Evolutionary conservation across 352 stramenopile genomes (phyloP).

Genomic region (Pythium folliculosum): DNA sequence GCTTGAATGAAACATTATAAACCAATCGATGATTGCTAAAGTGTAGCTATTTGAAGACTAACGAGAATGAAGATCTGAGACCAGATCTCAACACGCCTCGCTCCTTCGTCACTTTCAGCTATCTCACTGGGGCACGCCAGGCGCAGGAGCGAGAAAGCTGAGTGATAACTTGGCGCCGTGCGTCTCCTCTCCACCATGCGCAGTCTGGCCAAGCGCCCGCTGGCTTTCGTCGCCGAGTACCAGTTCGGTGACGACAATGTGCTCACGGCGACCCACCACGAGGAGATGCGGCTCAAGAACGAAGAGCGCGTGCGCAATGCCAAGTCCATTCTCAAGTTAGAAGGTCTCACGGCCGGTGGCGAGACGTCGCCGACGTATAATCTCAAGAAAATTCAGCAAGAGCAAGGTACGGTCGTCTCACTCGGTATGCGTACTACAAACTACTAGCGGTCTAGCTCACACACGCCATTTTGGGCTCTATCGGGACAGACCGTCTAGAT

Average conservation of each 20-base stretch:
- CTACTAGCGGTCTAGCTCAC: too few relatives aligned
- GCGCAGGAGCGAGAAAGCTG: too few relatives aligned
- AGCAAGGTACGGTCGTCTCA: slow-evolving; percentile 40
- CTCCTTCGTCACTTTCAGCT: too few relatives aligned
- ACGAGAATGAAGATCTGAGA: background rate
- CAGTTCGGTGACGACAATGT: slow-evolving; percentile 66
- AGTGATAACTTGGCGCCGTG: background rate
- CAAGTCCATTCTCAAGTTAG: slow-evolving; percentile 39
- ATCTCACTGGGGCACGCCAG: too few relatives aligned
- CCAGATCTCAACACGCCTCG: background rate
- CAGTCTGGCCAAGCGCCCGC: slow-evolving; percentile 39
- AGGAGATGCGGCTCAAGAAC: slow-evolving; percentile 51
- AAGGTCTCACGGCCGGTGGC: slow-evolving; percentile 32
- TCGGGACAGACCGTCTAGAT: slow-evolving; percentile 40
- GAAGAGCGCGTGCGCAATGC: slow-evolving; percentile 47
- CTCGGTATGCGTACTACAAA: background rate
- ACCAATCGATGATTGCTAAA: slow-evolving; percentile 1
- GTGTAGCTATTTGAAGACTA: slow-evolving; percentile 23
- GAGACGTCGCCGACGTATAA: slow-evolving; percentile 45
- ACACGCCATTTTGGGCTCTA: background rate
- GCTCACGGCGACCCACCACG: slow-evolving; percentile 48
- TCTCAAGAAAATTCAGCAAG: slow-evolving; percentile 54
- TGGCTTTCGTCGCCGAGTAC: slow-evolving; percentile 67
- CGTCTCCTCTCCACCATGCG: slow-evolving; percentile 32
- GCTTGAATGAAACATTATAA: background rate